Evolutionary conservation across 1,284 basidiomycete species (phyloP).

Genomic region (Inonotus obliquus): DNA sequence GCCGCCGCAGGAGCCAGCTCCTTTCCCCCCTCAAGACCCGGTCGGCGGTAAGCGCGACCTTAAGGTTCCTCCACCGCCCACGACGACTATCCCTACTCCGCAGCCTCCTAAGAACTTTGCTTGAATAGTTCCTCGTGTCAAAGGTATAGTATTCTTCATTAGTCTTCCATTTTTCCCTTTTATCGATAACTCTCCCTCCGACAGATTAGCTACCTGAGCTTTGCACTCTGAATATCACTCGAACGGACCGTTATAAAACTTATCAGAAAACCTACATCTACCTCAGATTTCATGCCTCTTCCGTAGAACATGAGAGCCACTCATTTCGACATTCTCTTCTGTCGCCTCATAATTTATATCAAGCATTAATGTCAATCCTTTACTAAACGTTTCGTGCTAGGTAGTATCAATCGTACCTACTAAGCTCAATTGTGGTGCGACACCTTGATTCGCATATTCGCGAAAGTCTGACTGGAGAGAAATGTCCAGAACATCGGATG

Average conservation of each 20-base stretch:
- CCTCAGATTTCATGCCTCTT: neutral
- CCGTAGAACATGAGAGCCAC: neutral
- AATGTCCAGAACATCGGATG: no score
- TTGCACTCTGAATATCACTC: neutral
- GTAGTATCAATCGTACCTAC: no score
- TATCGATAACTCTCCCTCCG: neutral
- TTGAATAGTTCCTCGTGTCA: neutral
- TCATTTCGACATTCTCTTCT: neutral
- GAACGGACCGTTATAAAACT: neutral
- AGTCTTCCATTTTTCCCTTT: no score
- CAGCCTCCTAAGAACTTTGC: neutral
- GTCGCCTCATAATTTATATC: neutral
- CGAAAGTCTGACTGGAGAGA: no score
- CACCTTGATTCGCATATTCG: no score
- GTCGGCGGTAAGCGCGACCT: neutral
- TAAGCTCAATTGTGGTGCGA: no score
- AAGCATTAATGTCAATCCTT: neutral
- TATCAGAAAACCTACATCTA: neutral
- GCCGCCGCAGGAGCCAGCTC: neutral
- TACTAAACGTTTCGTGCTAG: neutral
- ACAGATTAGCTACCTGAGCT: no score
- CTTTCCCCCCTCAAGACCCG: neutral
- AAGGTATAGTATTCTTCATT: no score
- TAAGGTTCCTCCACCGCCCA: neutral
- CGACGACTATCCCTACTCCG: neutral